Evolutionary conservation across 2,329 filamentous ascomycete genomes (phyloP), one percentile per base, ranked within the genome.

Genomic region (Neonectria coccinea): DNA sequence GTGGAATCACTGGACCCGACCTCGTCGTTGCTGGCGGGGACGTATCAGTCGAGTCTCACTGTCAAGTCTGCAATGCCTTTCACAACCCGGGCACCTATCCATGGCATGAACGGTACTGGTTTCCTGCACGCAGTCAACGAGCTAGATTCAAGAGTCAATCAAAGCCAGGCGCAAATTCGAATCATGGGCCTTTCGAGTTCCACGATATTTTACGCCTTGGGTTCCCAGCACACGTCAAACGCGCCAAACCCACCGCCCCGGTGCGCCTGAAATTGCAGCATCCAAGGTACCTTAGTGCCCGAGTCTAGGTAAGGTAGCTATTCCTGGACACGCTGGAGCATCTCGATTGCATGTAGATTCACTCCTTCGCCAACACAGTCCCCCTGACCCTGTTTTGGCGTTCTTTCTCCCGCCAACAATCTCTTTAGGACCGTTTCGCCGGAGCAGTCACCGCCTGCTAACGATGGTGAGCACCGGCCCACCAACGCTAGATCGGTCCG

Each of bases 401-500:
- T 25, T 51, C 20, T 31, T 10, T 31, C 25, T 52, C 27, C 20
- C 41, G 41, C 57, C 42, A 47, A 11, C 41, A 22, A 10, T n/a
- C 27, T 14, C 27, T 48, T 31, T 48, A 47, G 41, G 41, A 20
- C 41, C 18, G 47, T 59, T 47, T 47, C 42, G 33, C 20, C 50
- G 41, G 29, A 41, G 20, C 47, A 45, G 39, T 44, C 51, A 48
- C 41, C 47, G 31, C 31, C 51, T 60, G 42, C 41, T 36, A 41
- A 31, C 22, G 22, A 25, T 41, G 41, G 52, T 48, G 52, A 42
- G 41, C 57, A 54, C 29, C 57, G 39, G 48, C 16, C 48, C 48
- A 51, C 48, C 31, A 42, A 36, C 57, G 44, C 42, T 25, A 25
- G 50, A 25, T 27, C 25, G 42, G 42, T 60, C 33, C 50, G 18